Evolutionary conservation across 176 grass and related monocot species (phyloP), one percentile per base, ranked within the genome.

Genomic region (Bonia amplexicaulis): DNA sequence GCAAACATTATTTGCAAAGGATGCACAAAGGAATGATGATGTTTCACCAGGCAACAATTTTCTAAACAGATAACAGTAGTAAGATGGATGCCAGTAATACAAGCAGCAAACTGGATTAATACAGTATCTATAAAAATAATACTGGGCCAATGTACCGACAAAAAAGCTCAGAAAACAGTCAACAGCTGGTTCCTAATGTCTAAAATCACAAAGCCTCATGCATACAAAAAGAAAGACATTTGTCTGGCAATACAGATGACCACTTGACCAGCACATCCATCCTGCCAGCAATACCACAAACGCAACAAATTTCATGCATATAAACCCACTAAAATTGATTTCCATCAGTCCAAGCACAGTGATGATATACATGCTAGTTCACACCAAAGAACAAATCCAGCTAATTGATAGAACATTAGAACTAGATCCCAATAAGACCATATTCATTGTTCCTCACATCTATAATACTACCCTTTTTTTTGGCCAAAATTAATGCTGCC

Each of bases 81-180:
- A 41, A 70, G 55, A 25, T 90, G 49, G 29, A 55, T 39, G 27
- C 4, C 11, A 85, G 25, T 65, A 45, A 71, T 15, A 71, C 8
- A 10, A n/a, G 23, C 55, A 78, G 66, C 48, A 88, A 84, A 88
- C n/a, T 71, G 55, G 6, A 72, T 61, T 7, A 64, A 67, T 33
- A 75, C n/a, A n/a, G 66, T 65, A 63, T 80, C 41, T 53, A 22
- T 20, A 52, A 42, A 19, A 35, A 73, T 29, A 85, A 76, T 25
- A 49, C 49, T 69, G 40, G 52, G 71, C 46, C 49, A 67, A 71
- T 9, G 12, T 20, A 53, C 42, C 44, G 41, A 53, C 12, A 52
- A 42, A 42, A 42, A 77, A 19, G 58, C 22, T 27, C 45, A 66
- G 42, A 42, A 82, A 72, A 3, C 48, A 86, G 16, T 51, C 41